Conservation (phyloP, 768 basidiomycete species). For the Rhodotorula babjevae region DNA sequence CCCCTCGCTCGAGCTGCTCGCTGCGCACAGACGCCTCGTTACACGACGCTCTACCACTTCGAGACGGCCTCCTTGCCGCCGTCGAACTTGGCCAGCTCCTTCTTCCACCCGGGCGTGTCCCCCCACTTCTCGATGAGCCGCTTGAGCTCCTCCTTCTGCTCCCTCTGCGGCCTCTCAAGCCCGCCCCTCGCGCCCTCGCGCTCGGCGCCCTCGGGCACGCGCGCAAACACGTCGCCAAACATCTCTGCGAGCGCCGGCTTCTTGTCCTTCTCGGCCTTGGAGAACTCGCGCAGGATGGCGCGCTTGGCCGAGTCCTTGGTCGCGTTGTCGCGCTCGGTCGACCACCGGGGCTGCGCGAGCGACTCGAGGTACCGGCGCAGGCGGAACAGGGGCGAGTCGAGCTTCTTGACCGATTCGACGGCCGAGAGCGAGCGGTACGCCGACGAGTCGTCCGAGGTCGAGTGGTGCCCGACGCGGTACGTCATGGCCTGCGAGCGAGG, state of each 20-base stretch:
- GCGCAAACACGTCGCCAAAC: slow-evolving; percentile 78
- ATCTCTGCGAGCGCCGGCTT: slow-evolving; percentile 69
- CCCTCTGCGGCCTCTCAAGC: slow-evolving; percentile 64
- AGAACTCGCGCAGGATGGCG: slow-evolving; percentile 72
- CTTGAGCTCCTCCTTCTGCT: slow-evolving; percentile 75
- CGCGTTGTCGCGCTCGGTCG: slow-evolving; percentile 64
- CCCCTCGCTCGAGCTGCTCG: too few species aligned
- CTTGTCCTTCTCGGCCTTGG: slow-evolving; percentile 65
- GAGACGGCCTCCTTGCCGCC: slow-evolving; percentile 50
- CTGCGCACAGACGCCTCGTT: too few species aligned
- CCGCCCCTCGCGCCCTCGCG: slow-evolving; percentile 64
- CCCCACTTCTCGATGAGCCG: slow-evolving; percentile 78
- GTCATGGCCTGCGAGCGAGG: slow-evolving; percentile 8
- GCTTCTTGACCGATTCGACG: slow-evolving; percentile 83
- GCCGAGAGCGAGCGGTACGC: slow-evolving; percentile 84
- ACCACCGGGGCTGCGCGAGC: slow-evolving; percentile 61
- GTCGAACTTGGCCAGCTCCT: slow-evolving; percentile 67
- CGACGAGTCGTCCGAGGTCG: slow-evolving; percentile 88
- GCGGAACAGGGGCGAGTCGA: slow-evolving; percentile 46
- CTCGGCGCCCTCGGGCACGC: slow-evolving; percentile 53
- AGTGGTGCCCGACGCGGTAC: slow-evolving; percentile 80
- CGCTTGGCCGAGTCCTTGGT: slow-evolving; percentile 64
- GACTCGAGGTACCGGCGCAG: slow-evolving; percentile 81
- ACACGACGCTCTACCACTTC: slow-evolving; percentile 32
- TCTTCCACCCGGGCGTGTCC: slow-evolving; percentile 65